Evolutionary conservation across 768 basidiomycete species (phyloP).

Genomic region (Boletus reticuloceps): DNA sequence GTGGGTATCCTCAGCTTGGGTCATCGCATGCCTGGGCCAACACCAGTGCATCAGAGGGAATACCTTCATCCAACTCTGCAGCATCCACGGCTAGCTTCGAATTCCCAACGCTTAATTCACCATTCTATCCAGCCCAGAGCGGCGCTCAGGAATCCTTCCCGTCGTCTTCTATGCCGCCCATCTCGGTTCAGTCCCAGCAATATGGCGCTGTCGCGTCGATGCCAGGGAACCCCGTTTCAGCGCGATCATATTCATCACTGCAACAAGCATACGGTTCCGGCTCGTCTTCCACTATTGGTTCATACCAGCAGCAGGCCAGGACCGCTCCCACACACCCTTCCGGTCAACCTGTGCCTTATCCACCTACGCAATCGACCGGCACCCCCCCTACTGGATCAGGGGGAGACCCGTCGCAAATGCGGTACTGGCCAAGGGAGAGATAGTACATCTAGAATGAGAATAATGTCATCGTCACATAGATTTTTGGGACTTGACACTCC

Average conservation of each 20-base stretch:
- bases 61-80: constrained; percentile 22
- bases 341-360: constrained; percentile 26
- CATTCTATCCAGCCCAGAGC: constrained; percentile 50
- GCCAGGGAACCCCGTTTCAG: constrained; percentile 22
- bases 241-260: constrained; percentile 26
- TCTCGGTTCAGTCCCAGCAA: constrained; percentile 27
- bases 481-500: constrained; percentile 14
- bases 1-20: constrained; percentile 26
- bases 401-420: constrained; percentile 24
- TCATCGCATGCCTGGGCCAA: constrained; percentile 27
- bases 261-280: constrained; percentile 25
- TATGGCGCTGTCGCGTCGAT: constrained; percentile 26
- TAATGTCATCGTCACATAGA: constrained; percentile 7
- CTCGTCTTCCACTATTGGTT: constrained; percentile 11
- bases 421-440: constrained; percentile 27
- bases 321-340: constrained; percentile 15
- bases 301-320: constrained; percentile 29
- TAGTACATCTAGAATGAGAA: constrained; percentile 9
- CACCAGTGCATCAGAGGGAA: constrained; percentile 20
- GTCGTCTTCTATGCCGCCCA: constrained; percentile 32
- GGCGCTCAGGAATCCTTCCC: constrained; percentile 33
- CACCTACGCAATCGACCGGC: constrained; percentile 22
- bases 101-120: constrained; percentile 56
- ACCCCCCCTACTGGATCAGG: constrained; percentile 29
- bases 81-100: constrained; percentile 24